phyloP scores from a whole-genome alignment of 2,329 filamentous ascomycete species.

The Aureobasidium pullulans region DNA sequence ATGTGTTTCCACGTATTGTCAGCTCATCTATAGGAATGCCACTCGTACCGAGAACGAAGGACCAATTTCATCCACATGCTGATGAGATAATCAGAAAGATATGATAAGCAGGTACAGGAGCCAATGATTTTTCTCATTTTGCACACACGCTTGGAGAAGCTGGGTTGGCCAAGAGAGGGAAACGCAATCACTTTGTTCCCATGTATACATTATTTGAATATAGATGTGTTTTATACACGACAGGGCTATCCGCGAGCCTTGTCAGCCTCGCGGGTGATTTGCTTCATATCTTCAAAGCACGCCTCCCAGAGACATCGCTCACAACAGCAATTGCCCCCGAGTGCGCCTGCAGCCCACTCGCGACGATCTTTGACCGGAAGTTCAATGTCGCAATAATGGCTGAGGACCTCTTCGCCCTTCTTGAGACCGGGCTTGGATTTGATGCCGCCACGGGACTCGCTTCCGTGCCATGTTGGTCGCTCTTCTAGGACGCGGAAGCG shows the following conservation, averaged over 20 bases:
- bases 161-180: background rate
- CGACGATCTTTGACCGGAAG: conserved; percentile 71
- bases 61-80: background rate
- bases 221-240: background rate
- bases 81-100: background rate
- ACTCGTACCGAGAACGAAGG: background rate
- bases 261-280: conserved; percentile 10
- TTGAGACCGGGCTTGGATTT: conserved; percentile 53
- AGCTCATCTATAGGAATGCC: background rate
- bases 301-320: conserved; percentile 69
- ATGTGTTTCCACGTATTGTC: background rate
- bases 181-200: background rate
- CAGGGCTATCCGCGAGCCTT: background rate
- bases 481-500: conserved; percentile 57
- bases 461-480: conserved; percentile 44
- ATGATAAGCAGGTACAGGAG: background rate
- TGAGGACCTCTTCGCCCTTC: conserved; percentile 77
- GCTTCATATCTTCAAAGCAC: conserved; percentile 7
- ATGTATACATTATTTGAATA: background rate
- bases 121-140: background rate
- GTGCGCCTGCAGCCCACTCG: conserved; percentile 79
- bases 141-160: background rate
- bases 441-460: conserved; percentile 22
- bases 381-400: conserved; percentile 87
- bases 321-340: conserved; percentile 88